Base-by-base conservation (phyloP, 495 filamentous ascomycete genomes). In the Podospora didyma region DNA sequence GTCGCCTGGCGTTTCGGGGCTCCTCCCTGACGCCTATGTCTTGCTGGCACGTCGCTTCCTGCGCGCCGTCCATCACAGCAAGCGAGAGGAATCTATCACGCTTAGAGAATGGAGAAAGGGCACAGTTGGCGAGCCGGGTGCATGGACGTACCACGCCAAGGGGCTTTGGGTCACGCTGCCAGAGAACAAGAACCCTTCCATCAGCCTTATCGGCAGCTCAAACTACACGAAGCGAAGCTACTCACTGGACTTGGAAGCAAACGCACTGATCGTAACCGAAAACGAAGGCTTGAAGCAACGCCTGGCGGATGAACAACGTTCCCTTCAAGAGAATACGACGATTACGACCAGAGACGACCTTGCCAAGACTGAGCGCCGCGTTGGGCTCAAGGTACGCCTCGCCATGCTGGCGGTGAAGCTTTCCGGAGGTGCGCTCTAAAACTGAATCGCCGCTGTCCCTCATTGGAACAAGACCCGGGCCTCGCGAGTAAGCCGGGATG, bases 131-230 rank as follows among this genome's bases (percentile, higher is more conserved):
- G 82, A 90, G 63, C 84, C 85, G 0, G 87, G 77, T 17, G 95
- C 89, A 2, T 99, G 94, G 94, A 96, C 92, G 0, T 99, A 99
- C 67, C 94, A 99, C 65, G 94, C 94, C 48, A 99, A 99, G 72
- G 94, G 94, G 0, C 76, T 98, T 2, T 98, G 94, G 94, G 80
- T 96, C 21, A 90, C 89, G 0, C 71, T 97, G 12, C 85, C 86
- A 0, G 66, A 71, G 10, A 69, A 75, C 48, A 63, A 75, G 20
- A 71, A 76, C 16, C 91, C 93, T 2, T 88, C 87, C 49, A 80
- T 96, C 22, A 92, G 84, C 22, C 75, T 97, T 2, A 83, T 99
- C 5, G 94, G 94, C 0, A 92, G 87, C 62, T 93, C 88, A 42
- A 99, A 99, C 68, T 99, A 97, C 71, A 99, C 94, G 0, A 92